Evolutionary conservation across 306 rosid species (phyloP).

Genomic region (Sphenostylis stenocarpa): DNA sequence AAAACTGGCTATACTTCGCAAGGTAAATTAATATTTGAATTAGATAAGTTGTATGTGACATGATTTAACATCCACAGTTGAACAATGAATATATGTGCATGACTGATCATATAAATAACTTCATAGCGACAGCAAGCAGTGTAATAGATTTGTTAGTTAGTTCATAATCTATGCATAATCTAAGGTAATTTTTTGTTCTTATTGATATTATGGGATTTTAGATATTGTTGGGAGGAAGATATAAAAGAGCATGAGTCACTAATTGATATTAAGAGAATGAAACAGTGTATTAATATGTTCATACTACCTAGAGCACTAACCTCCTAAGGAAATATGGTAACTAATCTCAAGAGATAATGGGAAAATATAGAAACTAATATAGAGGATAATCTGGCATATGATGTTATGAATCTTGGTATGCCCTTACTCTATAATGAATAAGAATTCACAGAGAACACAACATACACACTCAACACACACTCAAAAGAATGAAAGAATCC

Average conservation of each 20-base stretch:
- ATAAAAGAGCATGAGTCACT: background rate
- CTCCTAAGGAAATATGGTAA: background rate
- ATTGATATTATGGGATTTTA: background rate
- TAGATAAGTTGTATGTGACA: background rate
- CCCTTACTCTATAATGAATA: no score
- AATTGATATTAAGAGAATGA: background rate
- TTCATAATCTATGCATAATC: background rate
- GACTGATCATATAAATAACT: background rate
- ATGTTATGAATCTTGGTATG: no score
- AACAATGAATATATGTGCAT: constrained; percentile 1
- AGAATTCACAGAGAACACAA: no score
- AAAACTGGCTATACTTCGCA: constrained; percentile 47
- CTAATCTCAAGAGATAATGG: background rate
- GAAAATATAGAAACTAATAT: background rate
- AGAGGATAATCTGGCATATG: background rate
- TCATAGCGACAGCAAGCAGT: constrained; percentile 14
- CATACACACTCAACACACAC: no score
- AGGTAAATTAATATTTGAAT: constrained; percentile 38
- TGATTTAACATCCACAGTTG: background rate
- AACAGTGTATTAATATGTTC: background rate
- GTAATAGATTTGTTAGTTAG: constrained; percentile 11
- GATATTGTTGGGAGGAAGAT: background rate
- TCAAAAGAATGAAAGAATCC: no score
- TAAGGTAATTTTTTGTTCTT: constrained; percentile 6
- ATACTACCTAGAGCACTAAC: background rate